Percentiles rank a stretch among this genome's conserved stretches.
Conservation (phyloP, 2,329 filamentous ascomycete genomes). For the Aspergillus terreus region DNA sequence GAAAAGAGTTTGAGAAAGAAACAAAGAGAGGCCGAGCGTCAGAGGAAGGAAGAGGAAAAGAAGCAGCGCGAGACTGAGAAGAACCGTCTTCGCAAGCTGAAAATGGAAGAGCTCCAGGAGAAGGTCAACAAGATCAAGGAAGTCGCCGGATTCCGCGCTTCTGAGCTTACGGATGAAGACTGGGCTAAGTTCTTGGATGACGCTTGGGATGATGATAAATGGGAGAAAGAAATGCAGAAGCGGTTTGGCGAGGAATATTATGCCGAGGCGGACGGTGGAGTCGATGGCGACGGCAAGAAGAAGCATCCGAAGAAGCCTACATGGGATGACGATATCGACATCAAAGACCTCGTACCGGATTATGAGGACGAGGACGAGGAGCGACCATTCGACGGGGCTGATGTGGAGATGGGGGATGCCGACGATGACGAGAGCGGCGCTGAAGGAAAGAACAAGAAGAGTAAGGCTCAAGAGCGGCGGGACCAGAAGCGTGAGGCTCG, state of each 20-base stretch:
- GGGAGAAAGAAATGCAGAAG: constrained; percentile 86
- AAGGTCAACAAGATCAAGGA: constrained; percentile 86
- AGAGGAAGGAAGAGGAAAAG: constrained; percentile 75
- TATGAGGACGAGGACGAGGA: constrained; percentile 68
- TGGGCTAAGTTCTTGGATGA: constrained; percentile 82
- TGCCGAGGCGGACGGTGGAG: constrained; percentile 54
- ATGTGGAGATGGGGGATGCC: constrained; percentile 46
- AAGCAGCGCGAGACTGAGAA: constrained; percentile 73
- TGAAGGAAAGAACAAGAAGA: constrained; percentile 43
- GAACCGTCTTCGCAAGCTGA: constrained; percentile 77
- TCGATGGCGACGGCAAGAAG: constrained; percentile 46
- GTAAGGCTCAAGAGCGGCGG: constrained; percentile 47
- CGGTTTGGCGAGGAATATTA: constrained; percentile 92
- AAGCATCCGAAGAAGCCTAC: constrained; percentile 74
- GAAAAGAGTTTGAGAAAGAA: constrained; percentile 73
- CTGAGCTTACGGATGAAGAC: constrained; percentile 67
- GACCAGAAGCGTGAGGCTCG: constrained; percentile 69
- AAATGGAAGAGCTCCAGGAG: constrained; percentile 83
- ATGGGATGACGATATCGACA: constrained; percentile 97
- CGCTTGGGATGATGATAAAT: constrained; percentile 82
- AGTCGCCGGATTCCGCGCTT: constrained; percentile 73
- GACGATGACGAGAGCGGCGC: constrained; percentile 35
- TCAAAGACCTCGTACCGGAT: constrained; percentile 84
- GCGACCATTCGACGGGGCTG: constrained; percentile 52
- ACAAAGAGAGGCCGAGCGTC: constrained; percentile 71